A percentile compares a stretch with the other conserved stretches of the same genome.
These are phyloP conservation scores for Cladosporium sp. DNA, from an alignment of 2,329 filamentous ascomycete species.

Conservation along the genomic window DNA sequence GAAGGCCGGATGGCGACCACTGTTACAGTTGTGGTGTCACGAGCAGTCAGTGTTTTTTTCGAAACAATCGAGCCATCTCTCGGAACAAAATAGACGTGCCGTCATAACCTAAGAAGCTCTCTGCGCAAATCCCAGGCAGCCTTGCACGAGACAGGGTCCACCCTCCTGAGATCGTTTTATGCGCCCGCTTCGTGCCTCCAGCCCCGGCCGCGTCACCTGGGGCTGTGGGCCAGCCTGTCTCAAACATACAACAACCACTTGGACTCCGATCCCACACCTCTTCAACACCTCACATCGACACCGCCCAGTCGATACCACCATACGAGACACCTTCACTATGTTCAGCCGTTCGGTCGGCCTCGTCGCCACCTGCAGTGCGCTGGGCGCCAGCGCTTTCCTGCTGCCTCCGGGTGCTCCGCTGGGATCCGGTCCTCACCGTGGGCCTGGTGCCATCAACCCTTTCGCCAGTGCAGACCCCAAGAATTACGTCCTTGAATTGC, in stretches of 20 bases:
- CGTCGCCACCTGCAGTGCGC: constrained; percentile 21
- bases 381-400: constrained; percentile 42
- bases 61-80: too few relatives aligned
- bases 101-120: too few relatives aligned
- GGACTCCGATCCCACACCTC: not conserved
- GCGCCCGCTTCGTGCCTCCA: not conserved
- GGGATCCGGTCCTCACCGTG: constrained; percentile 25
- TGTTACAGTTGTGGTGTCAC: too few relatives aligned
- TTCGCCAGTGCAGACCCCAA: constrained; percentile 33
- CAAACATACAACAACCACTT: not conserved
- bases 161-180: not conserved
- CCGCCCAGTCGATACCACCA: not conserved
- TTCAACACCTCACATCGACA: not conserved
- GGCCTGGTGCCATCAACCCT: constrained; percentile 5
- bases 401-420: constrained; percentile 44
- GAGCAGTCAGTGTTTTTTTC: too few relatives aligned
- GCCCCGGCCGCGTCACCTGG: not conserved
- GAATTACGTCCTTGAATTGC: constrained; percentile 42
- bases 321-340: constrained; percentile 2
- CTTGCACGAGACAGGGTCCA: not conserved
- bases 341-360: constrained; percentile 9
- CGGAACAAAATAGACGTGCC: too few relatives aligned
- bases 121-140: too few relatives aligned
- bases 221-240: not conserved
- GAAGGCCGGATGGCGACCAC: too few relatives aligned